These are phyloP conservation scores for Zymoseptoria tritici DNA, from an alignment of 2,329 filamentous ascomycete genomes.

Conservation along the genomic window DNA sequence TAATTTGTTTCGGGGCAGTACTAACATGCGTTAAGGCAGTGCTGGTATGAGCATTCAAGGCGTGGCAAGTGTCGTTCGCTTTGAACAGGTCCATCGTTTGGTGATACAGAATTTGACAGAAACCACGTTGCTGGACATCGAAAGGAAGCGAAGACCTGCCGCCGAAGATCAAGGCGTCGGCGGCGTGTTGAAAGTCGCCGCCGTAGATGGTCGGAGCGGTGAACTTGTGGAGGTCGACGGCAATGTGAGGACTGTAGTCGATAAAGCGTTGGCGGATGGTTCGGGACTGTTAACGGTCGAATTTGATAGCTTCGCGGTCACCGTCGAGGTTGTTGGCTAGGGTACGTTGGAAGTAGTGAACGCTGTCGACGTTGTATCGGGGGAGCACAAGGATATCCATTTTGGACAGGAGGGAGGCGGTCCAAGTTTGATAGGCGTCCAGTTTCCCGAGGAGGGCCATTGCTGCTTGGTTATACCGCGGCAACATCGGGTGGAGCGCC, in stretches of 20 bases:
- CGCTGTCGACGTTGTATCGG: slow-evolving; percentile 15
- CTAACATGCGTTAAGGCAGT: too few species aligned
- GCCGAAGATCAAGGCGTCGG: slow-evolving; percentile 24
- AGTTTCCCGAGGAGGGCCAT: slow-evolving; percentile 32
- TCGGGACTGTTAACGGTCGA: slow-evolving; percentile 25
- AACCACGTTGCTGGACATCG: too few species aligned
- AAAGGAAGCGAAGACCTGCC: slow-evolving; percentile 7
- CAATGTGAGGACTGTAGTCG: slow-evolving; percentile 27
- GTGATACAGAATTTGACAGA: too few species aligned
- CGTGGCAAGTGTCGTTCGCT: too few species aligned
- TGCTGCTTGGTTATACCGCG: slow-evolving; percentile 30
- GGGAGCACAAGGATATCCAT: slow-evolving; percentile 25
- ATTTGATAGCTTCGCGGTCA: slow-evolving; percentile 23
- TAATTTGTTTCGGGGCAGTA: too few species aligned
- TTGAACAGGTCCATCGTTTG: too few species aligned
- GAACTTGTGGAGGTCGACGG: slow-evolving; percentile 31
- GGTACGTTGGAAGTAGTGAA: slow-evolving; percentile 19
- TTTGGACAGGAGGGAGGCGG: slow-evolving; percentile 26
- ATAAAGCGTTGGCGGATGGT: slow-evolving; percentile 27
- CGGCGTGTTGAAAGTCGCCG: slow-evolving; percentile 26
- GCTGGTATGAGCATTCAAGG: too few species aligned
- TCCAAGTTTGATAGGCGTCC: slow-evolving; percentile 28
- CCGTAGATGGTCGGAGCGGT: slow-evolving; percentile 21
- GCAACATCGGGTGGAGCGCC: too few species aligned
- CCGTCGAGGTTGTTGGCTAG: slow-evolving; percentile 19